A percentile compares a stretch with the other conserved stretches of the same genome.
Conservation (phyloP, 495 filamentous ascomycete genomes). For the Xylaria palmicola region DNA sequence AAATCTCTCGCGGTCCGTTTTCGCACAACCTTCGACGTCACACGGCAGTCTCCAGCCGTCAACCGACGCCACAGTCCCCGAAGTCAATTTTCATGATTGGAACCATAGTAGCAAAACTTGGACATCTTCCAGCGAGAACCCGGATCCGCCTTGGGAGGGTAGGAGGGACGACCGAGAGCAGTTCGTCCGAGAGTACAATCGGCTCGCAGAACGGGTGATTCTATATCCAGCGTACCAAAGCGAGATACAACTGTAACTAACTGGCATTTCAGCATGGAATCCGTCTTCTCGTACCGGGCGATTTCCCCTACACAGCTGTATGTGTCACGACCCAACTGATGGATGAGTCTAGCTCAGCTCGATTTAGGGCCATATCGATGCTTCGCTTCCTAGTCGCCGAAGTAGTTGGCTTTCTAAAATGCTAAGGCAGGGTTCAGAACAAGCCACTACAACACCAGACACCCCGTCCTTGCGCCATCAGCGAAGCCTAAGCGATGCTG, state of each 20-base stretch:
- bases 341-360: background rate
- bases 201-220: conserved; percentile 50
- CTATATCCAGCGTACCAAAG: background rate
- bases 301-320: conserved; percentile 18
- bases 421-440: conserved; percentile 22
- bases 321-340: conserved; percentile 9
- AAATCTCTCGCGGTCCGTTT: conserved; percentile 21
- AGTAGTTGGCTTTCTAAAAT: conserved; percentile 28
- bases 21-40: conserved; percentile 20
- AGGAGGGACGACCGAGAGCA: conserved; percentile 40
- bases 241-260: background rate
- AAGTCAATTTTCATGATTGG: background rate
- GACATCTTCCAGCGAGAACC: conserved; percentile 44
- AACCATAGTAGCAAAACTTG: conserved; percentile 42
- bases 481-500: conserved; percentile 52
- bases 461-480: conserved; percentile 30
- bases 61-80: conserved; percentile 6
- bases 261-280: conserved; percentile 38
- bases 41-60: conserved; percentile 10
- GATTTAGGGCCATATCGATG: background rate
- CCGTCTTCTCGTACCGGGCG: conserved; percentile 31
- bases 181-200: conserved; percentile 55
- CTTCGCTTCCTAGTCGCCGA: conserved; percentile 11
- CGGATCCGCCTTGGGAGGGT: conserved; percentile 31
- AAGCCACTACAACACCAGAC: conserved; percentile 15